A percentile compares a stretch with the other conserved stretches of the same genome.
These are phyloP conservation scores for Peronospora destructor DNA, from an alignment of 352 stramenopile genomes.

Conservation along the genomic window DNA sequence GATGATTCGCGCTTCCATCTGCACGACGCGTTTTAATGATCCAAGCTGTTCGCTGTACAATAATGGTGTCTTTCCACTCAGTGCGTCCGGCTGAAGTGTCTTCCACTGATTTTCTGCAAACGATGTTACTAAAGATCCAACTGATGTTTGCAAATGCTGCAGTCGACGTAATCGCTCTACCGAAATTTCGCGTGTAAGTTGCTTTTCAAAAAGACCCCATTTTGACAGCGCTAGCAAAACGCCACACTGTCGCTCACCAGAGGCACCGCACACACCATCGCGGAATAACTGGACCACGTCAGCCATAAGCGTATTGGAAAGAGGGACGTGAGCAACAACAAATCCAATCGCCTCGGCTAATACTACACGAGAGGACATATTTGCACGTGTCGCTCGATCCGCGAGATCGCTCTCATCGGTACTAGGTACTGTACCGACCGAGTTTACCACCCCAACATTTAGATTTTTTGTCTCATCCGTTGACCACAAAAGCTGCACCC, in stretches of 20 bases:
- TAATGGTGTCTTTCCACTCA: background rate
- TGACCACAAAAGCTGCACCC: slow-evolving; percentile 54
- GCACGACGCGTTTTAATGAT: slow-evolving; percentile 39
- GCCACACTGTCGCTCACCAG: slow-evolving; percentile 57
- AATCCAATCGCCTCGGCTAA: slow-evolving; percentile 59
- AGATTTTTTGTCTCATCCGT: slow-evolving; percentile 25
- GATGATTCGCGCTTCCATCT: slow-evolving; percentile 51
- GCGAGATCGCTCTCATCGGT: background rate
- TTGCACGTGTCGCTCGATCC: slow-evolving; percentile 7
- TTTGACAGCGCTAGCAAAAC: slow-evolving; percentile 41
- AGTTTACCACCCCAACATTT: slow-evolving; percentile 18
- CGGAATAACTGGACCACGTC: slow-evolving; percentile 21
- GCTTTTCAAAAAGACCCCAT: slow-evolving; percentile 46
- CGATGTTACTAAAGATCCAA: slow-evolving; percentile 23
- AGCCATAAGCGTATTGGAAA: slow-evolving; percentile 12
- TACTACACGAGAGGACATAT: slow-evolving; percentile 31
- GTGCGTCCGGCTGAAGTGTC: slow-evolving; percentile 6
- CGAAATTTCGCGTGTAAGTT: slow-evolving; percentile 2
- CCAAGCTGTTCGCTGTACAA: slow-evolving; percentile 52
- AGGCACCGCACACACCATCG: slow-evolving; percentile 29
- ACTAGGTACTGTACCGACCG: background rate
- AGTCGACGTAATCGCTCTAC: slow-evolving; percentile 9
- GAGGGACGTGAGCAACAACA: slow-evolving; percentile 28
- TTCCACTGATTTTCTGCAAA: slow-evolving; percentile 50
- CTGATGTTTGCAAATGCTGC: slow-evolving; percentile 17